These are phyloP conservation scores for Arctium minus DNA, from an alignment of 129 eudicot species.

Conservation along the genomic window DNA sequence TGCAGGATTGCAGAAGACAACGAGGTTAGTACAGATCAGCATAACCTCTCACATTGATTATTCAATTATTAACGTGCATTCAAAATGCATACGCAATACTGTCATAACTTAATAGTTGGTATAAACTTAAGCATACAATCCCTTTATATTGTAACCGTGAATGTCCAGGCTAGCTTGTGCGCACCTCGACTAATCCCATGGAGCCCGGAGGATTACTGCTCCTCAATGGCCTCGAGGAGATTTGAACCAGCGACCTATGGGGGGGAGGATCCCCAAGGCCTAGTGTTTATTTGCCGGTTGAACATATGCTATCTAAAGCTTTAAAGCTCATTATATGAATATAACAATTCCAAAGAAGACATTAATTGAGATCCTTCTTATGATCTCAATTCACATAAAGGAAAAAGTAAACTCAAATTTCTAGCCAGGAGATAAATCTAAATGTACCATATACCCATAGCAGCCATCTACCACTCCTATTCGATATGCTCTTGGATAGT, in stretches of 20 bases:
- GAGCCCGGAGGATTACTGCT: too few species aligned
- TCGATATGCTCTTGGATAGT: neutral
- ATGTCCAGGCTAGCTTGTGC: neutral
- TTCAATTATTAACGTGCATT: neutral
- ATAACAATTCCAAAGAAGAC: neutral
- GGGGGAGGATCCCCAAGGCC: neutral
- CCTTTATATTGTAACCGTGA: neutral
- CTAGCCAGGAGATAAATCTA: neutral
- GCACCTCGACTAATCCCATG: neutral
- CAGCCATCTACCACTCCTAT: neutral
- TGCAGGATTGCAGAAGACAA: neutral
- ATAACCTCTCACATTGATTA: neutral
- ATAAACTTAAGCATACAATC: neutral
- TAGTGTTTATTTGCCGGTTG: neutral
- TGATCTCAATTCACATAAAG: neutral
- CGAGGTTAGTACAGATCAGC: constrained; percentile 1
- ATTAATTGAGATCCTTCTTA: neutral
- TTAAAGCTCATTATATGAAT: neutral
- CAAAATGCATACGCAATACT: neutral
- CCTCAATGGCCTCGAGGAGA: neutral
- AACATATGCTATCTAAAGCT: neutral
- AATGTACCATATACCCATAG: neutral
- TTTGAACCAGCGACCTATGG: neutral
- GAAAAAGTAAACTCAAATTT: neutral
- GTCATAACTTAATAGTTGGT: neutral